Conservation (phyloP, 129 eudicot species). For the Lonicera japonica region DNA sequence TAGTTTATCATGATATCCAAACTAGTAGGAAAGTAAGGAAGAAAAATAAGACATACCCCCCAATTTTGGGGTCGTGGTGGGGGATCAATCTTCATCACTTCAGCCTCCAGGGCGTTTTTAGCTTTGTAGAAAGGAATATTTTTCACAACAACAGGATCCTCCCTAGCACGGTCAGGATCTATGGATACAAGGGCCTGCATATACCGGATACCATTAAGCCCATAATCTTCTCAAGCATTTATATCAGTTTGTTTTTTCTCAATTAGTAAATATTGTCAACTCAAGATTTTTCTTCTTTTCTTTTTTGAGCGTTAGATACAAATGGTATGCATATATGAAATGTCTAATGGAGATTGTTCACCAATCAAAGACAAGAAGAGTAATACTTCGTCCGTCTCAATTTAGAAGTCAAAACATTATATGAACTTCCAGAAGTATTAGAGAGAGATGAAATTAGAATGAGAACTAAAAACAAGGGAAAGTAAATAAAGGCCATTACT, state of each 20-base stretch:
- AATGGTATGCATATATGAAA: not conserved
- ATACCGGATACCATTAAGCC: conserved; percentile 5
- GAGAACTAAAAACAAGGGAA: no score
- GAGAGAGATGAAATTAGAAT: no score
- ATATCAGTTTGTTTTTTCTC: no score
- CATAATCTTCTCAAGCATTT: conserved; percentile 2
- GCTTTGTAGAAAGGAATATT: conserved; percentile 76
- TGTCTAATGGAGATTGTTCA: not conserved
- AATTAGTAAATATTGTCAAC: not conserved
- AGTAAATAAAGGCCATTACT: conserved; percentile 23
- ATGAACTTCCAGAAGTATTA: no score
- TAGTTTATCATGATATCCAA: no score
- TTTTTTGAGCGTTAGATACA: not conserved
- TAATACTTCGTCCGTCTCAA: no score
- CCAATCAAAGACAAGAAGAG: not conserved
- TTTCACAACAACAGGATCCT: conserved; percentile 77
- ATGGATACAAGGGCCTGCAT: conserved; percentile 67
- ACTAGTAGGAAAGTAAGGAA: not conserved
- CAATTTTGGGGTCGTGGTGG: conserved; percentile 94
- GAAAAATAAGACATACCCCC: conserved; percentile 60
- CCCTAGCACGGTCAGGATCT: conserved; percentile 82
- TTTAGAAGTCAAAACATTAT: no score
- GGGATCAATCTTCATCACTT: conserved; percentile 88
- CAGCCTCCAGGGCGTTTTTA: conserved; percentile 57
- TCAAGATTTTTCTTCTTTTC: not conserved